Conservation (phyloP, 306 rosid genomes). For the Vigna hirtella region DNA sequence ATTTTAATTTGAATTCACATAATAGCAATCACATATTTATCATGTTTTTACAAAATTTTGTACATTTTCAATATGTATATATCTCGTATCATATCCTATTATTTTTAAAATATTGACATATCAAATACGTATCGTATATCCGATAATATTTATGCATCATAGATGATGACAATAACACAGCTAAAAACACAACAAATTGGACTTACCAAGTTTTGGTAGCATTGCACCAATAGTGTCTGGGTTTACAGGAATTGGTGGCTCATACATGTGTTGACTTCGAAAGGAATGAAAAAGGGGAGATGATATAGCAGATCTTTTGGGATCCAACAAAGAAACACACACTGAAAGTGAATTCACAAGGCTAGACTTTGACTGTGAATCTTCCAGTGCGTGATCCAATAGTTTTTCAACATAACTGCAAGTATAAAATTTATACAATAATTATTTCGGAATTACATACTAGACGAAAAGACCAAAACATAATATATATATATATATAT, state of each 20-base stretch:
- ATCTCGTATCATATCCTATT: too few species aligned
- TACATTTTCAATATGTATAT: too few species aligned
- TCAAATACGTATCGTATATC: too few species aligned
- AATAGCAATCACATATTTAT: too few species aligned
- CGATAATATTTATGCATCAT: too few species aligned
- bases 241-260: slow-evolving; percentile 76
- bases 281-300: slow-evolving; percentile 86
- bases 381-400: slow-evolving; percentile 90
- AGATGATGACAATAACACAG: not conserved
- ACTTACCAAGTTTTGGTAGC: slow-evolving; percentile 88
- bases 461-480: not conserved
- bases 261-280: slow-evolving; percentile 89
- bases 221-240: slow-evolving; percentile 86
- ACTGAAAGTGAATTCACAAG: slow-evolving; percentile 92
- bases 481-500: not conserved
- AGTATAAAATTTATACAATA: slow-evolving; percentile 19
- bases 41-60: too few species aligned
- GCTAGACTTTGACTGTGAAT: slow-evolving; percentile 78
- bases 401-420: slow-evolving; percentile 88
- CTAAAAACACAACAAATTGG: slow-evolving; percentile 17
- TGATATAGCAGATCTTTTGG: slow-evolving; percentile 71
- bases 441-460: slow-evolving; percentile 8
- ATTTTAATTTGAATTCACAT: too few species aligned
- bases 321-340: slow-evolving; percentile 96
- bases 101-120: too few species aligned